A percentile compares a stretch with the other conserved stretches of the same genome.
Evolutionary conservation across 169 alveolate species (phyloP).

Genomic region (Cryptosporidium sp.): DNA sequence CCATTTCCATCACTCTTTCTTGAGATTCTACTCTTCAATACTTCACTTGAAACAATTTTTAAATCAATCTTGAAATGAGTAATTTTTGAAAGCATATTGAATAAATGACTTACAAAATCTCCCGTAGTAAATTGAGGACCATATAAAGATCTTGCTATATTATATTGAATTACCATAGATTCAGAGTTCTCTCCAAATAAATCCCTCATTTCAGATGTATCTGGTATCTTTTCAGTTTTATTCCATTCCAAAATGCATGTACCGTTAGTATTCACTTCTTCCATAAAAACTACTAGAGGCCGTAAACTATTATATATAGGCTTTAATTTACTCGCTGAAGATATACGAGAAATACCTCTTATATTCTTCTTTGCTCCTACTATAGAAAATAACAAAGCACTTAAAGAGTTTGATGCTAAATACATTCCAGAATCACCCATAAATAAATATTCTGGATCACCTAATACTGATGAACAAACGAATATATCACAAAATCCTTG

Average conservation of each 20-base stretch:
- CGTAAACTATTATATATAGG: background rate
- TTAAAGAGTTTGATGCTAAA: background rate
- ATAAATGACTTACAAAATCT: background rate
- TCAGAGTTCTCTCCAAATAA: conserved; percentile 22
- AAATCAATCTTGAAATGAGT: conserved; percentile 9
- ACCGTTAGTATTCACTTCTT: conserved; percentile 71
- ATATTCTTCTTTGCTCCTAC: background rate
- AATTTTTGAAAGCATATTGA: conserved; percentile 29
- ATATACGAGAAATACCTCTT: background rate
- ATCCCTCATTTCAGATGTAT: conserved; percentile 26
- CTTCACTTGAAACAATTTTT: background rate
- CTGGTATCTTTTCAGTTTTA: conserved; percentile 6
- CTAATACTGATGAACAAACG: conserved; percentile 9
- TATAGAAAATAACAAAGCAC: conserved; percentile 31
- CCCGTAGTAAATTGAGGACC: conserved; percentile 74
- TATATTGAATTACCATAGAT: conserved; percentile 9
- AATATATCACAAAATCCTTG: conserved; percentile 62
- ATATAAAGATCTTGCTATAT: conserved; percentile 3
- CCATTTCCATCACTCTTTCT: background rate
- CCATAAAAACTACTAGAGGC: conserved; percentile 58
- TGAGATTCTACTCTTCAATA: background rate
- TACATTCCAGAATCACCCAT: conserved; percentile 11
- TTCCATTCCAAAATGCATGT: conserved; percentile 58
- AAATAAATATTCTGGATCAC: conserved; percentile 61
- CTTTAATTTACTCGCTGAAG: conserved; percentile 17